phyloP scores from a whole-genome alignment of 1,139 yeast genomes.

The Zygoascus hellenicus region DNA sequence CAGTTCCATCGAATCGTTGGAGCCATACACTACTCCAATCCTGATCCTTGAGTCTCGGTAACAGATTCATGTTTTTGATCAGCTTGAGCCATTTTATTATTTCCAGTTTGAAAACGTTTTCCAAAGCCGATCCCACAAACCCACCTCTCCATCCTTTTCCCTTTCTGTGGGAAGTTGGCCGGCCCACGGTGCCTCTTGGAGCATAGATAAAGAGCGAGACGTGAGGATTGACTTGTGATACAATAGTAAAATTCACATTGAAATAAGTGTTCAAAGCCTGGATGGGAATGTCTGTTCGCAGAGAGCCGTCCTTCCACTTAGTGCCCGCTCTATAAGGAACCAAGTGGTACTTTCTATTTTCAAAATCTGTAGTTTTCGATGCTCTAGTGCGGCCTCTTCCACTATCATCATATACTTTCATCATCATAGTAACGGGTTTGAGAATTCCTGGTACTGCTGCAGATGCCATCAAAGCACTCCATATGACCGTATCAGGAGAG shows the following conservation, averaged over 20 bases:
- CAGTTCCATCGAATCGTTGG: conserved; percentile 68
- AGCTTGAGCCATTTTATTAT: conserved; percentile 70
- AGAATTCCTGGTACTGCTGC: conserved; percentile 84
- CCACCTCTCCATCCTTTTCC: conserved; percentile 67
- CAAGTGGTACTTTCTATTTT: conserved; percentile 1
- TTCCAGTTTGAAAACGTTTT: conserved; percentile 64
- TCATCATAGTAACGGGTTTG: conserved; percentile 76
- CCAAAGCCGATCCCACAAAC: conserved; percentile 65
- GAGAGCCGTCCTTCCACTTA: conserved; percentile 70
- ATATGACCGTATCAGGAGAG: conserved; percentile 75
- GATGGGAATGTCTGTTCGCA: conserved; percentile 67
- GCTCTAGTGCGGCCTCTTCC: neutral
- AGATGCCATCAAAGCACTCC: conserved; percentile 73
- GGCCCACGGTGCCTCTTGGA: conserved; percentile 75
- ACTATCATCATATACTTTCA: conserved; percentile 47
- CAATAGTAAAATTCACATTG: conserved; percentile 69
- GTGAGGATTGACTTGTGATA: conserved; percentile 81
- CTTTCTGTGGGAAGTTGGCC: conserved; percentile 64
- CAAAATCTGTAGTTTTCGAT: neutral
- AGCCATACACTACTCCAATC: conserved; percentile 79
- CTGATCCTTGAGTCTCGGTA: conserved; percentile 65
- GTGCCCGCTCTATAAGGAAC: conserved; percentile 69
- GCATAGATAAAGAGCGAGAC: conserved; percentile 71
- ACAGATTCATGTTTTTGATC: conserved; percentile 56
- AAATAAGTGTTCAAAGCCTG: conserved; percentile 68